Evolutionary conservation across 805 yeast genomes (phyloP).

Genomic region (Yarrowia yakushimensis): DNA sequence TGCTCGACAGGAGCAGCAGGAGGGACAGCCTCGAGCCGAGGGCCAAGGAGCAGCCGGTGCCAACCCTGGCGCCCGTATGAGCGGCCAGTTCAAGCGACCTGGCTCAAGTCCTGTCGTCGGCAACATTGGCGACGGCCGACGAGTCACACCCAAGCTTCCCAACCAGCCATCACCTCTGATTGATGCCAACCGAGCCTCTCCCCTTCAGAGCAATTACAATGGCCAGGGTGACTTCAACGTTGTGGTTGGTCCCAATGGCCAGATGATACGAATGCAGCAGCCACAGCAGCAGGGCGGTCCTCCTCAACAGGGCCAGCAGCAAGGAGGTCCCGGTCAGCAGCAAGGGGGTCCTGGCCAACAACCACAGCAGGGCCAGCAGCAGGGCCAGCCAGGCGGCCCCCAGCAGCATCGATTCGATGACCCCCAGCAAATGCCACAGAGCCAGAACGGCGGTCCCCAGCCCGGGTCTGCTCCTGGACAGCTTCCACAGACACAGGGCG

Average conservation of each 20-base stretch:
- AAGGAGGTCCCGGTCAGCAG: conserved; percentile 23
- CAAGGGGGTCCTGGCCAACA: conserved; percentile 8
- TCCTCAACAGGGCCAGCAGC: neutral
- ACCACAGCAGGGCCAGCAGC: conserved; percentile 22
- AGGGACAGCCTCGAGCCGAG: conserved; percentile 27
- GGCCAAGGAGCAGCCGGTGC: conserved; percentile 17
- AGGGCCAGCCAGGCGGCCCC: neutral
- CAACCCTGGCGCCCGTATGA: conserved; percentile 10
- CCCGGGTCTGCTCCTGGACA: conserved; percentile 22
- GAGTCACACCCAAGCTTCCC: conserved; percentile 35
- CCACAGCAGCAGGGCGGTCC: conserved; percentile 22
- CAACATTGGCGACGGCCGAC: conserved; percentile 25
- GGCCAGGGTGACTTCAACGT: conserved; percentile 36
- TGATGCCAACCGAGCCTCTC: conserved; percentile 36
- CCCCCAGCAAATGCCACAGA: conserved; percentile 24
- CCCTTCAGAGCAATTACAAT: conserved; percentile 30
- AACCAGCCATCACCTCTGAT: conserved; percentile 34
- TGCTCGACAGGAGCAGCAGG: conserved; percentile 41
- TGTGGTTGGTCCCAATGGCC: conserved; percentile 34
- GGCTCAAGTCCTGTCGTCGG: conserved; percentile 21
- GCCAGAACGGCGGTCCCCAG: conserved; percentile 16
- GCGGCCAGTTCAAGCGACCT: conserved; percentile 21
- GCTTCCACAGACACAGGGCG: conserved; percentile 25
- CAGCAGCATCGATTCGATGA: conserved; percentile 23
- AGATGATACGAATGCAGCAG: conserved; percentile 31